Base-by-base conservation (phyloP, 202 grass and related monocot genomes). In the Zoysia matrella region DNA sequence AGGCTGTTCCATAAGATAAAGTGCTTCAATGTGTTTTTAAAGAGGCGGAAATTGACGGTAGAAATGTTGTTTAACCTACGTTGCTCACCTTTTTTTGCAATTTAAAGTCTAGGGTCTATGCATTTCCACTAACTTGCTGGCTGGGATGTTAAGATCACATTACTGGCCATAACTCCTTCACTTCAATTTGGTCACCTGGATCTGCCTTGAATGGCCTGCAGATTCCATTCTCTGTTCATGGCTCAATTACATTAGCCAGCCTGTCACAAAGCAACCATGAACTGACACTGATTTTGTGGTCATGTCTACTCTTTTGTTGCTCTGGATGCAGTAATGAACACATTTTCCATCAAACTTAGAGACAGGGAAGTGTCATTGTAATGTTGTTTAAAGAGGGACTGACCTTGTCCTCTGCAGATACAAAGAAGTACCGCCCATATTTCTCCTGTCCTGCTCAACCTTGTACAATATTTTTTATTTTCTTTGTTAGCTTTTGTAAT, bases 1-100 rank as follows among this genome's bases (percentile, higher is more conserved):
- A 15, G 13, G 53, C 5, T 4, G 6, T 41, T 13, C 58, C 41
- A 65, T 18, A 39, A 7, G 12, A 36, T 41, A 41, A 85, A 8
- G 6, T 47, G 14, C 30, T 54, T 62, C 10, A 13, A 8, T 7
- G 7, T 47, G 15, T 77, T 36, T 1, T 1, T 14, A 7, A 22
- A 4, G 42, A 40, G 12, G 41, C 11, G 4, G 15, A 11, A 53
- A 36, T 45, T 7, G 4, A 71, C 15, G 3, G 6, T 4, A 22
- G n/a, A 69, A 71, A 36, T 57, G 71, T 10, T 66, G 12, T 18
- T 15, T 6, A 79, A 79, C 49, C 46, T 60, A 60, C 47, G 22
- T 12, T 62, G 48, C 40, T 80, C 2, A 5, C 30, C 8, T 48
- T 57, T 57, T 67, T 36, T 36, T 36, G 30, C 30, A 36, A 36